phyloP scores from a whole-genome alignment of 2,329 filamentous ascomycete genomes.

The Neonectria hederae region DNA sequence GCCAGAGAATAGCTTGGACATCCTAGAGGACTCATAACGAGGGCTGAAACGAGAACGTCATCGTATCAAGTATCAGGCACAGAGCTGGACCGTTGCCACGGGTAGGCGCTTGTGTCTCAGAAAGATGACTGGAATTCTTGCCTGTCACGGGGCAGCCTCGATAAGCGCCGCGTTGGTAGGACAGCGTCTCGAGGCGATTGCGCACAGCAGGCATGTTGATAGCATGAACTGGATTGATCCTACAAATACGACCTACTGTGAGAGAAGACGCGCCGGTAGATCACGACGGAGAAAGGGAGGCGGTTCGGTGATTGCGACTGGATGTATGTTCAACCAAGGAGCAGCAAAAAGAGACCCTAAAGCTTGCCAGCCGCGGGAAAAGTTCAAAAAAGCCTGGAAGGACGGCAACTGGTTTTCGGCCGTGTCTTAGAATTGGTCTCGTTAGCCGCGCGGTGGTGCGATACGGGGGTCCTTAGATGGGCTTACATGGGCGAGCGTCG shows the following conservation, averaged over 20 bases:
- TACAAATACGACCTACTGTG: background rate
- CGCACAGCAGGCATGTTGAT: constrained; percentile 10
- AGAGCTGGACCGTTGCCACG: constrained; percentile 4
- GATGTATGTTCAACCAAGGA: constrained; percentile 10
- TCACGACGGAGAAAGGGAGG: constrained; percentile 1
- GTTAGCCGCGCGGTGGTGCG: constrained; percentile 29
- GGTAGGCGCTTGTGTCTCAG: background rate
- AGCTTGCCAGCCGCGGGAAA: constrained; percentile 18
- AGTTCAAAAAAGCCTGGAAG: background rate
- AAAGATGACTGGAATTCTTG: constrained; percentile 15
- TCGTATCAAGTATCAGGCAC: constrained; percentile 19
- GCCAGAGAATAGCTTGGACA: constrained; percentile 11
- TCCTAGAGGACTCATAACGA: background rate
- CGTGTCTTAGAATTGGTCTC: constrained; percentile 35
- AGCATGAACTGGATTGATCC: constrained; percentile 3
- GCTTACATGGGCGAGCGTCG: constrained; percentile 13
- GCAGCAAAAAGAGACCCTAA: background rate
- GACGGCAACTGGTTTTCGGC: constrained; percentile 16
- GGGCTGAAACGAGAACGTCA: constrained; percentile 14
- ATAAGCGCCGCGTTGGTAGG: constrained; percentile 12
- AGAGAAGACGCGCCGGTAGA: background rate
- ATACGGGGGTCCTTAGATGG: constrained; percentile 13
- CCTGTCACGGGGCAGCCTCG: constrained; percentile 23
- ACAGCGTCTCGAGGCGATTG: constrained; percentile 4
- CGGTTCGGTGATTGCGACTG: constrained; percentile 14